phyloP scores from a whole-genome alignment of 2,329 filamentous ascomycete genomes.

The Didymella sp. region DNA sequence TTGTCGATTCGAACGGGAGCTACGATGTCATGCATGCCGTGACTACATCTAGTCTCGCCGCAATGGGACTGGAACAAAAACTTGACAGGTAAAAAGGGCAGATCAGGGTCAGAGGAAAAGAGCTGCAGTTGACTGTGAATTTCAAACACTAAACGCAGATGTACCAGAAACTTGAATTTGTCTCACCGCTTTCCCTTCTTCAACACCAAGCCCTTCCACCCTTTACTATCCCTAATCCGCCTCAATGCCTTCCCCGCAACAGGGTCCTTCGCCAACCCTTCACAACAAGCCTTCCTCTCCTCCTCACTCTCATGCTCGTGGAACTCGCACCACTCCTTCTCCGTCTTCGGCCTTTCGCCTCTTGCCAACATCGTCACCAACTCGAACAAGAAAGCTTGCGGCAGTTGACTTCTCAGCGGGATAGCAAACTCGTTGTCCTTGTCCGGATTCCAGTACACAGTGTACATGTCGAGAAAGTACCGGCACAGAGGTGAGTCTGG shows the following conservation, averaged over 20 bases:
- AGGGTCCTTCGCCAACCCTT: constrained; percentile 41
- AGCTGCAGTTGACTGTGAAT: too few relatives aligned
- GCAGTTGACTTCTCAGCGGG: constrained; percentile 42
- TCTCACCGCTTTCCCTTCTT: constrained; percentile 47
- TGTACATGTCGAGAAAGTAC: constrained; percentile 49
- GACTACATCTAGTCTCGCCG: too few relatives aligned
- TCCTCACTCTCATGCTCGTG: constrained; percentile 46
- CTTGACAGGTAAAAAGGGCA: too few relatives aligned
- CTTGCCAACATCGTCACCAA: constrained; percentile 42
- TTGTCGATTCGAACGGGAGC: too few relatives aligned
- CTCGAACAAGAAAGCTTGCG: constrained; percentile 46
- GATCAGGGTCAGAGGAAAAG: too few relatives aligned
- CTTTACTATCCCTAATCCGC: constrained; percentile 45
- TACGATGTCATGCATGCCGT: too few relatives aligned
- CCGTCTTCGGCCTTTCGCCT: constrained; percentile 45
- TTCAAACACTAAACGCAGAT: too few relatives aligned
- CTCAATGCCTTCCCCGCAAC: constrained; percentile 41
- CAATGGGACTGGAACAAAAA: too few relatives aligned
- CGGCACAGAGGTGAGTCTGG: constrained; percentile 41
- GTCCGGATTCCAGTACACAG: constrained; percentile 47
- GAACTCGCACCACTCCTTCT: constrained; percentile 49
- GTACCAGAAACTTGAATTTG: too few relatives aligned
- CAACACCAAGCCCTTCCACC: constrained; percentile 47
- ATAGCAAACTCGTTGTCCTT: constrained; percentile 42
- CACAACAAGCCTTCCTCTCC: constrained; percentile 43